Evolutionary conservation across 208 protist species (phyloP), one percentile per base, ranked within the genome.

Genomic region (Leishmania gerbilli): DNA sequence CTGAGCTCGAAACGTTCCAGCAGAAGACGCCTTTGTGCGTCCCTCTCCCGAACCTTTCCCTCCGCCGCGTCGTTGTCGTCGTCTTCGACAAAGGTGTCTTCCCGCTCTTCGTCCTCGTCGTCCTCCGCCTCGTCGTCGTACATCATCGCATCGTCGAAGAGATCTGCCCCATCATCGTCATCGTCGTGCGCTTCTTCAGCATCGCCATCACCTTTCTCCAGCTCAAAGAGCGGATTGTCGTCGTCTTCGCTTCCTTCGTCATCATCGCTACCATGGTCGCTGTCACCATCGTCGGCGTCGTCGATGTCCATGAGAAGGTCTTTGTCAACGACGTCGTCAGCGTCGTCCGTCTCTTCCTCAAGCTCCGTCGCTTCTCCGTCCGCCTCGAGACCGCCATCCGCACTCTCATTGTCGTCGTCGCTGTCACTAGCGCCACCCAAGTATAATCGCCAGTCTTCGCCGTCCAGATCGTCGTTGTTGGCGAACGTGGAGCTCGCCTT

Each of bases 371-470:
- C 77, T 74, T 55, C 27, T 74, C 58, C 45, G 47, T n/a, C 69
- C 7, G 55, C 62, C 19, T 74, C 76, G 5, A 56, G 42, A 27
- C 21, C 40, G 53, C 45, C 74, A n/a, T 68, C 40, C 51, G n/a
- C 53, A 24, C 65, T 31, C 42, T 79, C 82, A 19, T 77, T 58
- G 7, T 74, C 77, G 21, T 74, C 45, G 13, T 74, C 68, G 45
- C 68, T 74, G 40, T 42, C 60, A 69, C 71, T 71, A 21, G 34
- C 74, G 24, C 31, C 49, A 62, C 86, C 77, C 40, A 89, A 81
- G 62, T 87, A 89, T 2, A 85, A 74, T 34, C 79, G 62, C 86
- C 86, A 89, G 80, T 89, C 78, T n/a, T 89, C 86, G 21, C 37
- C 77, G 49, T 85, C 79, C 47, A 75, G 17, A 53, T 83, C 75